Base-by-base conservation (phyloP, 805 yeast species). In the Candida chilensis region DNA sequence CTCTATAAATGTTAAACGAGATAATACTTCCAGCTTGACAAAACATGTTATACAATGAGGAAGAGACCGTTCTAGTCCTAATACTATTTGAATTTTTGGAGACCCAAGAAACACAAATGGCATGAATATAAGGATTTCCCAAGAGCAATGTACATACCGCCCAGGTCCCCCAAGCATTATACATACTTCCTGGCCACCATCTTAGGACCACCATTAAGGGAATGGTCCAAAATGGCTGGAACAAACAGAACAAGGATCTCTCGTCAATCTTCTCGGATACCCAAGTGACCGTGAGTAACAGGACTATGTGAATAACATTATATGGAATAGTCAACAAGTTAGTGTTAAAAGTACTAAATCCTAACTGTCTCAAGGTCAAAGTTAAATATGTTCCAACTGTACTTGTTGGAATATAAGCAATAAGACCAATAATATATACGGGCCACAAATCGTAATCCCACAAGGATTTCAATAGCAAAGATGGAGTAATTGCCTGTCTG, bases 21-120 rank as follows among this genome's bases (percentile, higher is more conserved):
- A 69, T 54, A 29, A 80, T 73, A 13, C 58, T 49, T 1, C 75
- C 79, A 0, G 72, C 57, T 44, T 80, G 87, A 1, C 71, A 72
- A 47, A 64, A 67, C 62, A 78, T 75, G 42, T 78, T 80, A 44
- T 71, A 77, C 28, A 79, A 34, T 0, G 86, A 75, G 0, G 84
- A 71, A 10, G 79, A 65, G 4, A 79, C 74, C 0, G 86, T 71
- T 40, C 88, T 57, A 3, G 73, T 56, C n/a, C 78, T 52, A 17
- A 79, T 80, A 1, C 78, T 61, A 46, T 73, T 70, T 7, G 84
- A 65, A 40, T 78, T 78, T 17, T 70, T 48, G 0, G 86, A 75
- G 33, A 74, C 66, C 76, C 83, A 73, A 17, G 71, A 56, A 17
- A 73, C 77, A 35, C 67, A 54, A 29, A 77, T 50, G 1, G 81